Percentiles rank a stretch among this genome's conserved stretches.
These are phyloP conservation scores for Fistulinella prunicolor DNA, from an alignment of 768 basidiomycete species.

Conservation along the genomic window DNA sequence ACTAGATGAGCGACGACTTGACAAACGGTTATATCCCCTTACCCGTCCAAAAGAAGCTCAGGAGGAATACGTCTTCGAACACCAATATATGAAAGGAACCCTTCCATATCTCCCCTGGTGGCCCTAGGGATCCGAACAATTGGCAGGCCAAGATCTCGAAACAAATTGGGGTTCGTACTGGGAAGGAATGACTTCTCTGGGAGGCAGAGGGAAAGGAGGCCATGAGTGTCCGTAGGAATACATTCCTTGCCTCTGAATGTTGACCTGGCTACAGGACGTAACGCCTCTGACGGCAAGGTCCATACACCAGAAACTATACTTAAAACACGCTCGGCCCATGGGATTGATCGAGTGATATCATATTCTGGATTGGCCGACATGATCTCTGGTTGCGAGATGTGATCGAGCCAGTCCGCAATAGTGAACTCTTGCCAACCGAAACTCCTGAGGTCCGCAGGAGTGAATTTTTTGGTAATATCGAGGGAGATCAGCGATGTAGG, in stretches of 20 bases:
- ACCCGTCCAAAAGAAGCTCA: slow-evolving; percentile 91
- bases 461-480: slow-evolving; percentile 42
- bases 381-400: slow-evolving; percentile 52
- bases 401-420: slow-evolving; percentile 67
- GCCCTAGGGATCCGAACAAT: too few relatives aligned
- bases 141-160: too few relatives aligned
- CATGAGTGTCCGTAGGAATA: slow-evolving; percentile 50
- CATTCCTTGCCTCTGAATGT: slow-evolving; percentile 43
- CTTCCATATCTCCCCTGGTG: slow-evolving; percentile 72
- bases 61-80: slow-evolving; percentile 91
- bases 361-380: slow-evolving; percentile 43
- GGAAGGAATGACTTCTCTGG: too few relatives aligned
- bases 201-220: slow-evolving; percentile 72
- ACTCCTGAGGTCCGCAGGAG: slow-evolving; percentile 47
- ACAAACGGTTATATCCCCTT: slow-evolving; percentile 9
- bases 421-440: slow-evolving; percentile 80
- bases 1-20: background rate
- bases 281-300: slow-evolving; percentile 50
- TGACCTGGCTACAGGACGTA: slow-evolving; percentile 38
- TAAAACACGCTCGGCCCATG: slow-evolving; percentile 82
- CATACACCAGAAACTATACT: slow-evolving; percentile 64
- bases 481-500: background rate
- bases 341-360: slow-evolving; percentile 61
- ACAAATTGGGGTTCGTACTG: too few relatives aligned
- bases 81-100: slow-evolving; percentile 66